phyloP scores from a whole-genome alignment of 306 rosid species.

The Lathyrus tuberosus region DNA sequence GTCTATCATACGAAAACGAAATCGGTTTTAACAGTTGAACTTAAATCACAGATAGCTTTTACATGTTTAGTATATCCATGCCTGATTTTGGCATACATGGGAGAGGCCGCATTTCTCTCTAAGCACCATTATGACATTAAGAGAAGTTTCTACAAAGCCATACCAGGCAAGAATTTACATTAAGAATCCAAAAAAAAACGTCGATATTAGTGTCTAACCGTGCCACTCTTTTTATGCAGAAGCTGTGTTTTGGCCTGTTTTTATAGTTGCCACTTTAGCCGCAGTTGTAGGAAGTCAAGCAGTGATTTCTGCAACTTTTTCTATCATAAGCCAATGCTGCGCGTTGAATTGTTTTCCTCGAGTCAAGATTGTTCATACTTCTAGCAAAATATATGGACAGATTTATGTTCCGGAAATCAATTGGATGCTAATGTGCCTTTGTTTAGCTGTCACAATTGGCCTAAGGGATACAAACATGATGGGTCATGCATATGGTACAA shows the following conservation, averaged over 20 bases:
- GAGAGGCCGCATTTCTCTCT: slow-evolving; percentile 87
- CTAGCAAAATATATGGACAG: slow-evolving; percentile 45
- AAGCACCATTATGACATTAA: slow-evolving; percentile 58
- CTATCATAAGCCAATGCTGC: slow-evolving; percentile 44
- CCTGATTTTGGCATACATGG: slow-evolving; percentile 85
- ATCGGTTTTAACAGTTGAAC: slow-evolving; percentile 24
- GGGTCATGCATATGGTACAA: slow-evolving; percentile 50
- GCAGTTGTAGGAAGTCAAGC: slow-evolving; percentile 50
- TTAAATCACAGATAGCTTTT: slow-evolving; percentile 71
- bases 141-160: slow-evolving; percentile 61
- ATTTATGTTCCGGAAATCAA: slow-evolving; percentile 49
- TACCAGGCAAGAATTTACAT: slow-evolving; percentile 44
- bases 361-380: slow-evolving; percentile 48
- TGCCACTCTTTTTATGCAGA: slow-evolving; percentile 39
- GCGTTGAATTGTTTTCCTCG: slow-evolving; percentile 45
- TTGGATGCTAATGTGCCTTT: slow-evolving; percentile 48
- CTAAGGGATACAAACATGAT: slow-evolving; percentile 46
- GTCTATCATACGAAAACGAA: neutral
- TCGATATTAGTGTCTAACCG: slow-evolving; percentile 21
- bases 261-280: slow-evolving; percentile 44
- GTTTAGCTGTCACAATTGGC: slow-evolving; percentile 48
- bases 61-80: slow-evolving; percentile 85
- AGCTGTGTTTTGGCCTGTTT: slow-evolving; percentile 51
- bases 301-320: slow-evolving; percentile 47
- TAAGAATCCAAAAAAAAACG: neutral